A percentile compares a stretch with the other conserved stretches of the same genome.
These are phyloP conservation scores for Aspergillus ochraceoroseus DNA, from an alignment of 2,329 filamentous ascomycete species.

Conservation along the genomic window DNA sequence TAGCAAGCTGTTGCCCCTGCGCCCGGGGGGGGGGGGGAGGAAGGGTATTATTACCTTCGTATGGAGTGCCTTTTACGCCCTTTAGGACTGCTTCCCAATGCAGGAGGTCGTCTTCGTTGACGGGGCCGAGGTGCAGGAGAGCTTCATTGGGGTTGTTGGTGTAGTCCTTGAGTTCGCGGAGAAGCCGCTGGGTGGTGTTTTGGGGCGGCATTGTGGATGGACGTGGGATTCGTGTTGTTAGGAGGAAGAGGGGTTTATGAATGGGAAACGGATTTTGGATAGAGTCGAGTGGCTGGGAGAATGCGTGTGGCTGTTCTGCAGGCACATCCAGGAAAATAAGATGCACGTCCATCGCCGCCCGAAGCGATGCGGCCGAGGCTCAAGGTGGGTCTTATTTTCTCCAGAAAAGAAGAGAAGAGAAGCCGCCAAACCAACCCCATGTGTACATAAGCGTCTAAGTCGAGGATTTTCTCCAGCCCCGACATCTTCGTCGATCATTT, in stretches of 20 bases:
- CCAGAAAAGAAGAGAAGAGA: conserved; percentile 13
- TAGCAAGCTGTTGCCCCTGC: neutral
- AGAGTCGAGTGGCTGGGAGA: conserved; percentile 9
- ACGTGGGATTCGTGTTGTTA: neutral
- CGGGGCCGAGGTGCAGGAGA: conserved; percentile 53
- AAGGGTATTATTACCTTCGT: conserved; percentile 58
- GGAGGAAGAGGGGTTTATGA: neutral
- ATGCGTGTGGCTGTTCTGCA: conserved; percentile 3
- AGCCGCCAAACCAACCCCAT: conserved; percentile 12
- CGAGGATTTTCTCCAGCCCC: conserved; percentile 5
- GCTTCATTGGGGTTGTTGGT: conserved; percentile 53
- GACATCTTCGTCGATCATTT: conserved; percentile 14
- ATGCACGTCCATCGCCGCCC: neutral
- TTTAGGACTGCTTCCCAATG: conserved; percentile 58
- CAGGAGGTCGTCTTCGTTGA: conserved; percentile 54
- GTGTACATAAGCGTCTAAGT: conserved; percentile 9
- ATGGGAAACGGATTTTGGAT: neutral
- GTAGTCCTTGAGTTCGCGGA: conserved; percentile 59
- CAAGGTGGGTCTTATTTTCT: conserved; percentile 14
- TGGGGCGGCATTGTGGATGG: conserved; percentile 24
- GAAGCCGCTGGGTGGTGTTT: conserved; percentile 54
- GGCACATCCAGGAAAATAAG: conserved; percentile 2
- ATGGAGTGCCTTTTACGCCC: conserved; percentile 55
- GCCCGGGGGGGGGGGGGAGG: neutral
- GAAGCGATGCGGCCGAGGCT: conserved; percentile 15